These are phyloP conservation scores for Rubroshorea leprosula DNA, from an alignment of 345 rosid genomes.

Conservation along the genomic window DNA sequence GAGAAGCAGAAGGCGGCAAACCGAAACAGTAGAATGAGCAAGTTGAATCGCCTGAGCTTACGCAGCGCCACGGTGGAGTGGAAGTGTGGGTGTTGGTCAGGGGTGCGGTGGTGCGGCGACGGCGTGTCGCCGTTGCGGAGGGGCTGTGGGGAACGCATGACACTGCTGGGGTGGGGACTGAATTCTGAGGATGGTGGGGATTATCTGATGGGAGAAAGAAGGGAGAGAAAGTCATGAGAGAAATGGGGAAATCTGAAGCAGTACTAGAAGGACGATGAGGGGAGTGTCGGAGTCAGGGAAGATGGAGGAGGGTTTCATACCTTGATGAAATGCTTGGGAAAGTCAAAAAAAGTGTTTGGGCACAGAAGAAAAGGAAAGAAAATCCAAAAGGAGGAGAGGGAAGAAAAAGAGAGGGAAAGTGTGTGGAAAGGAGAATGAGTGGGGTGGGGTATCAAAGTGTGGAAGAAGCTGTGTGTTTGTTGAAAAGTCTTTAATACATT, in stretches of 20 bases:
- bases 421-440: constrained; percentile 8
- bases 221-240: constrained; percentile 26
- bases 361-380: constrained; percentile 2
- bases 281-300: constrained; percentile 16
- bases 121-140: constrained; percentile 59
- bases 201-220: constrained; percentile 2
- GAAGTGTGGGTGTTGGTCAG: constrained; percentile 26
- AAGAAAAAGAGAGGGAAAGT: constrained; percentile 33
- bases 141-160: constrained; percentile 67
- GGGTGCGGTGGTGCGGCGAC: constrained; percentile 28
- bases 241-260: constrained; percentile 16
- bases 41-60: constrained; percentile 52
- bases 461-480: neutral
- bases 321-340: neutral
- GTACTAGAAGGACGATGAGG: constrained; percentile 15
- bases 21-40: constrained; percentile 41
- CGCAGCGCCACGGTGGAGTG: constrained; percentile 42
- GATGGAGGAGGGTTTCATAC: constrained; percentile 4
- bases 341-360: neutral
- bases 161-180: constrained; percentile 8
- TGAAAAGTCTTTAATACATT: too few species aligned
- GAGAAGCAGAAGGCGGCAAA: constrained; percentile 47
- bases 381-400: constrained; percentile 1
- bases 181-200: neutral
- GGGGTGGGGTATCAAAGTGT: constrained; percentile 1